Evolutionary conservation across 129 eudicot species (phyloP).

Genomic region (Artemisia annua): DNA sequence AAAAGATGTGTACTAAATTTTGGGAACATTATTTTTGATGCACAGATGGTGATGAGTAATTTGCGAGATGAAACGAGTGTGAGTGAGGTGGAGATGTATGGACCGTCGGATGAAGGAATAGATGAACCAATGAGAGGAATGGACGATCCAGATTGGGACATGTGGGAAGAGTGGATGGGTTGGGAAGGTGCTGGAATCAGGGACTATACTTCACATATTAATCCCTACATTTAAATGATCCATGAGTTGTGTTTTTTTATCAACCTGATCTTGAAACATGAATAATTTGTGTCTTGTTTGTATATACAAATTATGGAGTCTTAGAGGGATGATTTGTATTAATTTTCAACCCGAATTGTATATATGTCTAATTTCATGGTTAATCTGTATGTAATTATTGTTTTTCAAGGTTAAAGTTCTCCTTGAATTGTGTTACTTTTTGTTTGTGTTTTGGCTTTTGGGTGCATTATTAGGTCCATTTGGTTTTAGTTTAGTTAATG

Average conservation of each 20-base stretch:
- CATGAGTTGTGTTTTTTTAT: background rate
- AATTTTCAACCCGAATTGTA: no score
- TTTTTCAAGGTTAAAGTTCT: background rate
- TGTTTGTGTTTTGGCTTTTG: background rate
- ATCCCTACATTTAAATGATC: conserved; percentile 61
- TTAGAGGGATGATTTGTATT: no score
- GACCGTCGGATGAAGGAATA: conserved; percentile 30
- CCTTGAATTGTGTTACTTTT: background rate
- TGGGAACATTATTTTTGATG: conserved; percentile 1
- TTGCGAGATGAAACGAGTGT: conserved; percentile 46
- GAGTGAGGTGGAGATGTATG: conserved; percentile 32
- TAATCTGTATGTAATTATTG: no score
- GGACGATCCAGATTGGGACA: conserved; percentile 69
- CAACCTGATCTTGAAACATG: no score
- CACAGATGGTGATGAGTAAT: conserved; percentile 61
- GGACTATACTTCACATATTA: conserved; percentile 69
- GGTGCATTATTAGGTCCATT: background rate
- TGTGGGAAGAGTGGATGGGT: conserved; percentile 97
- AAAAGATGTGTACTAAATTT: background rate
- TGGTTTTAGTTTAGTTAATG: background rate
- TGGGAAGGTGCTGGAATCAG: conserved; percentile 96
- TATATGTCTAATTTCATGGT: no score
- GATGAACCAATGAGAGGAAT: conserved; percentile 60
- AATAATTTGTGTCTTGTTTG: no score
- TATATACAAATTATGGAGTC: no score